Base-by-base conservation (phyloP, 805 yeast species). In the Cephaloascus albidus region DNA sequence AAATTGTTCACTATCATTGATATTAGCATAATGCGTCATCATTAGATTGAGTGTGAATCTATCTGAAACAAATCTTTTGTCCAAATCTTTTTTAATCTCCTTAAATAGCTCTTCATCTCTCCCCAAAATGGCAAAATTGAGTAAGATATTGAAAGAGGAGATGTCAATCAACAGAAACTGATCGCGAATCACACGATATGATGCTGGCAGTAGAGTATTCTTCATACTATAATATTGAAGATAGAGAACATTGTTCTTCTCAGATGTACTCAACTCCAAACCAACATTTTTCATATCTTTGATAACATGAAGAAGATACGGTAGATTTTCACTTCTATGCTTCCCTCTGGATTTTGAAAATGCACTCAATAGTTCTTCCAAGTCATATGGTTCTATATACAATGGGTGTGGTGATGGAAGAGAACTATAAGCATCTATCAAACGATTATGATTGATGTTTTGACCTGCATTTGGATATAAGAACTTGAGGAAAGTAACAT, bases 351-450 rank as follows among this genome's bases (percentile, higher is more conserved):
- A 40, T 3, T 37, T 33, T 39, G 46, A 42, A 27, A 58, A 45
- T 2, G 37, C 32, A 3, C 40, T 23, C 20, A 65, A 18, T 4
- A 63, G 41, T 10, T 46, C 50, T 42, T 63, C 68, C 18, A 63
- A 46, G 40, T 62, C 60, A 8, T 37, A 43, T 1, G 53, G 43
- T 4, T 45, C 41, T 16, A 64, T 50, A 34, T 53, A 52, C 12
- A 44, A 37, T 4, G 66, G 62, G 26, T 55, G 54, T 10, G 63
- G 65, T 16, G 42, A 34, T 3, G 70, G 70, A 4, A 64, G 40
- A 2, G 38, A 20, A 12, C 48, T 32, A 42, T 60, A 61, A 3
- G 50, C 51, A 1, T 42, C 35, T 32, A 41, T 54, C 6, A 58
- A 38, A n/a, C 34, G 23, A 12, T 38, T 35, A n/a, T 8, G 6